Percentiles rank a stretch among this genome's conserved stretches.
These are phyloP conservation scores for Misopates orontium DNA, from an alignment of 257 asterid genomes.

Conservation along the genomic window DNA sequence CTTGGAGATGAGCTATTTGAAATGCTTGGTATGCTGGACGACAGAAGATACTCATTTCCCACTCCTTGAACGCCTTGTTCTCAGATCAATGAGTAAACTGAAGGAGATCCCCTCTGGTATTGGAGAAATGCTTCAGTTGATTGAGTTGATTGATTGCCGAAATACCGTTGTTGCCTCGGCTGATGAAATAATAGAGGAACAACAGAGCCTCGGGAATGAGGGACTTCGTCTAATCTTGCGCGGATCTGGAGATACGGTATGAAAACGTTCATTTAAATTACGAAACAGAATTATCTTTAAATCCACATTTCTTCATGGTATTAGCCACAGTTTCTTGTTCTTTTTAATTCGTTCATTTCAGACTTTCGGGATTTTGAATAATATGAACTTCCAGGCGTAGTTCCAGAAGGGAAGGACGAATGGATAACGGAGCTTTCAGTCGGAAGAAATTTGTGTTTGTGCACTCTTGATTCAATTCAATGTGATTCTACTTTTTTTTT, in stretches of 20 bases:
- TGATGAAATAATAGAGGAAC: not conserved
- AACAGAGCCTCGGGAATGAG: not conserved
- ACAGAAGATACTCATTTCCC: not conserved
- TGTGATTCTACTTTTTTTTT: too few species aligned
- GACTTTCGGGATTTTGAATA: too few species aligned
- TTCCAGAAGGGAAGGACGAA: too few species aligned
- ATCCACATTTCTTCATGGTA: too few species aligned
- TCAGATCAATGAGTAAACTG: not conserved
- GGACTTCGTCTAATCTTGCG: not conserved
- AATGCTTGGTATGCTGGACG: not conserved
- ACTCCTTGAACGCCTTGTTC: not conserved
- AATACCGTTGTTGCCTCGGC: not conserved
- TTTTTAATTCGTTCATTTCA: too few species aligned
- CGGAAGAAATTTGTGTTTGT: too few species aligned
- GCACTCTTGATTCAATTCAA: too few species aligned
- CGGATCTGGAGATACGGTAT: not conserved
- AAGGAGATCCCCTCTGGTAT: not conserved
- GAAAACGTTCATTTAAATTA: too few species aligned
- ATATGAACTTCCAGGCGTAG: too few species aligned
- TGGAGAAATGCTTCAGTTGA: not conserved
- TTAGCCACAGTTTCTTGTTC: too few species aligned
- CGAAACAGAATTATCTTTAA: too few species aligned
- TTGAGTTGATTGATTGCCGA: not conserved
- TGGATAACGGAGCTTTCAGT: too few species aligned
- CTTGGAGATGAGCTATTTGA: not conserved